Base-by-base conservation (phyloP, 352 stramenopile species). In the Pythium oligandrum region DNA sequence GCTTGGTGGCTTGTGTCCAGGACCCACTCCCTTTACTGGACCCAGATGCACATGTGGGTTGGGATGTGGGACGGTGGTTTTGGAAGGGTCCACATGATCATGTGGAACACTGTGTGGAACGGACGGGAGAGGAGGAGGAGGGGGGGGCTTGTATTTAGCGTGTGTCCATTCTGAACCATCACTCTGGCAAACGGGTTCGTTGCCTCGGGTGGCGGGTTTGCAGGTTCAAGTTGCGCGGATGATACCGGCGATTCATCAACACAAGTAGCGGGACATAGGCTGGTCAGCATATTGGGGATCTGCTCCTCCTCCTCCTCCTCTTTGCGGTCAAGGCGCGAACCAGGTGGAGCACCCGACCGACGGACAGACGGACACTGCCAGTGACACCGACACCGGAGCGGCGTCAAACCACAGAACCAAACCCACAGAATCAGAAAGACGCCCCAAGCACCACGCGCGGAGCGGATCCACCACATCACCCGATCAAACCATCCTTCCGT, bases 211-310 rank as follows among this genome's bases (percentile, higher is more conserved):
- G 17, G 37, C 6, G 3, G 32, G 26, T 10, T 36, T 35, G n/a
- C 31, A 11, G 26, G 40, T 68, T 68, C 61, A 63, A 68, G 55
- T 68, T 63, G 55, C 31, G 42, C 8, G 35, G 61, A 53, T 68
- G 61, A 68, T 59, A 57, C 45, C 48, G 61, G 33, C 61, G 61
- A 60, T 63, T 68, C 61, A 68, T 63, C 55, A 63, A 43, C 33
- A 40, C 33, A 51, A 44, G 46, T 59, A 52, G 55, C 43, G 17
- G 60, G 36, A 57, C 55, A 55, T 60, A 68, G 63, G 60, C 55
- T 43, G 59, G 53, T 17, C 52, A 4, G 17, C 17, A 26, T 26
- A 26, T 26, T 26, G 17, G 17, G 17, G 17, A 26, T 26, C 17
- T 26, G 17, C 17, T 26, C 17, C 17, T 26, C 17, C 17, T 26